Percentiles rank a stretch among this genome's conserved stretches.
Conservation (phyloP, 2,329 filamentous ascomycete species). For the Epichloe sibirici region DNA sequence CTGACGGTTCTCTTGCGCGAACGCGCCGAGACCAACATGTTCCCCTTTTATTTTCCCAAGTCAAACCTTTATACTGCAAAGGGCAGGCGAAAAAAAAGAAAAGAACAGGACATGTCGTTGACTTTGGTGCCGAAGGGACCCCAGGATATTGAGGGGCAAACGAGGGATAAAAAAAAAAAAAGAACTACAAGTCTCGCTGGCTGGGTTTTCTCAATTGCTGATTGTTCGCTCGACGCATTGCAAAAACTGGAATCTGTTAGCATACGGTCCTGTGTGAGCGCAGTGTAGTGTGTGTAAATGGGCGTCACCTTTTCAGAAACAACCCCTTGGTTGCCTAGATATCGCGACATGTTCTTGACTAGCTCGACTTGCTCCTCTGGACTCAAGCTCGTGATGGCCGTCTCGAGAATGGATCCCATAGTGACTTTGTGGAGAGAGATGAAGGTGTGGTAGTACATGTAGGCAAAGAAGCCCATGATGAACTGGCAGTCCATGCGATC, state of each 20-base stretch:
- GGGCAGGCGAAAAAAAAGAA: neutral
- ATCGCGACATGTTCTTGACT: slow-evolving; percentile 50
- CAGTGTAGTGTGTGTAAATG: too few relatives aligned
- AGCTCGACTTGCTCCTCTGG: slow-evolving; percentile 83
- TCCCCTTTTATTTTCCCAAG: too few relatives aligned
- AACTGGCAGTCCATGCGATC: slow-evolving; percentile 99
- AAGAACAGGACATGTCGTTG: neutral
- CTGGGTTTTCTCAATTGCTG: neutral
- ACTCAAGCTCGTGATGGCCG: slow-evolving; percentile 78
- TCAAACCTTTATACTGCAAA: too few relatives aligned
- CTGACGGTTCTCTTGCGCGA: too few relatives aligned
- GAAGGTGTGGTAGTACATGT: slow-evolving; percentile 98
- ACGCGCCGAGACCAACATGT: too few relatives aligned
- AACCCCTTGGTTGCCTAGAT: slow-evolving; percentile 52
- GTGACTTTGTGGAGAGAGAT: slow-evolving; percentile 79
- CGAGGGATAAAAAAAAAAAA: neutral
- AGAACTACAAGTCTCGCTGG: neutral
- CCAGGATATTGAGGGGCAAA: neutral
- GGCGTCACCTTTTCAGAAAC: slow-evolving; percentile 18
- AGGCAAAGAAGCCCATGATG: slow-evolving; percentile 98
- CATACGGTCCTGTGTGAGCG: neutral
- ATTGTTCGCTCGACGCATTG: slow-evolving; percentile 12
- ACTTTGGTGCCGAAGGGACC: neutral
- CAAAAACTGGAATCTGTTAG: slow-evolving; percentile 8
- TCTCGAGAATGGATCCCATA: slow-evolving; percentile 79